Evolutionary conservation across 805 yeast species (phyloP), one percentile per base, ranked within the genome.

Genomic region (Candida coquimbonensis): DNA sequence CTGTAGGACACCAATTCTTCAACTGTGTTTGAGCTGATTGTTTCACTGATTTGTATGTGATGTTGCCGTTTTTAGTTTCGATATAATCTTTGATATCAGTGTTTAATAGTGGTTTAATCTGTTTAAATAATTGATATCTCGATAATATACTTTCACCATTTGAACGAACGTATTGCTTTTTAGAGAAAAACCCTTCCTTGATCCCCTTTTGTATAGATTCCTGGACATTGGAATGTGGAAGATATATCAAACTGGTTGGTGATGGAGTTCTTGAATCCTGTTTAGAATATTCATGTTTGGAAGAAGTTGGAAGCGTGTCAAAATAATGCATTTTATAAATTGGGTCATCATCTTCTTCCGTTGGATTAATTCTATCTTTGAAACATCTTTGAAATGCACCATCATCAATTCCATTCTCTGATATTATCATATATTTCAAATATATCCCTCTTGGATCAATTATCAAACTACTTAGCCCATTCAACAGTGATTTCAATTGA

Each of bases 401-500:
- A 2, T 34, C 36, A 26, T 57, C 49, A 32, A 56, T 53, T 42
- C 65, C 64, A 9, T 51, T 50, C 12, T 57, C 45, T 0, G 78
- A 78, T 3, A 82, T 42, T 0, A 84, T 74, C 38, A 85, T 49
- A 55, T 71, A 80, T 26, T 67, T 65, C 26, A 85, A 55, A 46
- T 50, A 74, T 13, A 67, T 56, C 6, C 69, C 68, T 0, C 59
- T 56, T 0, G 68, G 61, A 7, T 53, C 56, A 2, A 71, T 50
- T 36, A 70, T 42, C 2, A 44, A 48, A 35, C 70, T 66, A 3
- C 75, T 72, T 8, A 74, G 42, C 5, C 76, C 57, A 53, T 74
- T 81, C 37, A 76, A 59, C 3, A 83, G 41, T 0, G 88, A 83
- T 0, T 69, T 67, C 33, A 67, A 63, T 59, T 87, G 96, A 48